Percentiles rank a stretch among this genome's conserved stretches.
Evolutionary conservation across 1,139 yeast species (phyloP).

Genomic region (Protomyces pachydermus): DNA sequence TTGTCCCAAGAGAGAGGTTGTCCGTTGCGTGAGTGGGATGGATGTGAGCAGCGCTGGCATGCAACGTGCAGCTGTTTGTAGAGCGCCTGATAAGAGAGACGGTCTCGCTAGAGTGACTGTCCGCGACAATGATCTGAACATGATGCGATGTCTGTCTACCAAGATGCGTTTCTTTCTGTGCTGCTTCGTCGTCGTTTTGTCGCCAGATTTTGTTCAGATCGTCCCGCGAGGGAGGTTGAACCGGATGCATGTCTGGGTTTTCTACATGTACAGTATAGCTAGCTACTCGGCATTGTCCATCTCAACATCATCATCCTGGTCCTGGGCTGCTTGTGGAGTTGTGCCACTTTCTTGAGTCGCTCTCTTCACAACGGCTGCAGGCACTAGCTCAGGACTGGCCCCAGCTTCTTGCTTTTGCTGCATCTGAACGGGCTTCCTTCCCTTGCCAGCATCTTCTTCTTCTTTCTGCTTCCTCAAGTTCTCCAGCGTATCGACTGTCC

Average conservation of each 20-base stretch:
- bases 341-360: no score
- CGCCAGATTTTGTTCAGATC: not conserved
- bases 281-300: not conserved
- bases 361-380: no score
- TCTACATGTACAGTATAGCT: not conserved
- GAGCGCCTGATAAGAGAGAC: not conserved
- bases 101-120: not conserved
- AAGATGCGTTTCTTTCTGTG: no score
- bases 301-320: not conserved
- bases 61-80: not conserved
- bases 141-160: not conserved
- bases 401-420: no score
- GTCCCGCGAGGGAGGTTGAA: not conserved
- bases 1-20: not conserved
- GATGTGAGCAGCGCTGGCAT: not conserved
- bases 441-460: not conserved
- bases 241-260: not conserved
- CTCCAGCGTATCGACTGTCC: not conserved
- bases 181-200: no score
- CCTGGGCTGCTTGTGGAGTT: no score
- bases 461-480: not conserved
- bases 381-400: no score
- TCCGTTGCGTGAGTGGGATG: not conserved
- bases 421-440: no score
- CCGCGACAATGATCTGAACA: not conserved